A percentile compares a stretch with the other conserved stretches of the same genome.
Evolutionary conservation across 306 rosid genomes (phyloP).

Genomic region (Cicer arietinum): DNA sequence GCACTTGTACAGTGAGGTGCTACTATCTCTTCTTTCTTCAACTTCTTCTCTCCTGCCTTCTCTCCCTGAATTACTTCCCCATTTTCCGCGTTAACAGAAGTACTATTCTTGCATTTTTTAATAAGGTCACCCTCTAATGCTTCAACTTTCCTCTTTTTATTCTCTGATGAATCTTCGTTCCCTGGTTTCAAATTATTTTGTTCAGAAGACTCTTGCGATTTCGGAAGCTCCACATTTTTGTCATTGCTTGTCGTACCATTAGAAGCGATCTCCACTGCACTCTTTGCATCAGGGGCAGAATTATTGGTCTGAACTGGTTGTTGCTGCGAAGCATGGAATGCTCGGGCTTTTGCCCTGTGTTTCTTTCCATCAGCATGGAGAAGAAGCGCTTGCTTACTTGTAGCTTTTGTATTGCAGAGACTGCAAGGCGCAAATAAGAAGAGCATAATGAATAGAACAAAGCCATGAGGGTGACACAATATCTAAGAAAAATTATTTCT

Average conservation of each 20-base stretch:
- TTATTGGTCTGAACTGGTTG: constrained; percentile 53
- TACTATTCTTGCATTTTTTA: constrained; percentile 60
- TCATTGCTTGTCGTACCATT: constrained; percentile 41
- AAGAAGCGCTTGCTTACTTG: constrained; percentile 85
- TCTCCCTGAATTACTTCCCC: constrained; percentile 80
- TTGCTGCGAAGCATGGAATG: constrained; percentile 67
- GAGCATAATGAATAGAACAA: constrained; percentile 23
- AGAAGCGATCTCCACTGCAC: constrained; percentile 46
- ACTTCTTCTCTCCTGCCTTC: constrained; percentile 40
- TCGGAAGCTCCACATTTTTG: constrained; percentile 46
- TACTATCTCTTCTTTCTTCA: constrained; percentile 43
- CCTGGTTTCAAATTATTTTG: constrained; percentile 44
- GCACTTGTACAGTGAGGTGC: constrained; percentile 17
- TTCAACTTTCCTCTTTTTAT: constrained; percentile 74
- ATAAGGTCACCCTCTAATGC: constrained; percentile 52
- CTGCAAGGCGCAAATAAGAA: constrained; percentile 53
- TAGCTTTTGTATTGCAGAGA: constrained; percentile 84
- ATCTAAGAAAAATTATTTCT: constrained; percentile 4
- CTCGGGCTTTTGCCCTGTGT: constrained; percentile 87
- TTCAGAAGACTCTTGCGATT: constrained; percentile 49
- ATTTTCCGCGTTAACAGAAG: constrained; percentile 51
- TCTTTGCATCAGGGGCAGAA: constrained; percentile 51
- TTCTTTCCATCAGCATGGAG: constrained; percentile 99
- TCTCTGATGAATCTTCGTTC: constrained; percentile 49
- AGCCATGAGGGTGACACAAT: constrained; percentile 1